Conservation (phyloP, 2,329 filamentous ascomycete species). For the Teratosphaeria zuluensis region DNA sequence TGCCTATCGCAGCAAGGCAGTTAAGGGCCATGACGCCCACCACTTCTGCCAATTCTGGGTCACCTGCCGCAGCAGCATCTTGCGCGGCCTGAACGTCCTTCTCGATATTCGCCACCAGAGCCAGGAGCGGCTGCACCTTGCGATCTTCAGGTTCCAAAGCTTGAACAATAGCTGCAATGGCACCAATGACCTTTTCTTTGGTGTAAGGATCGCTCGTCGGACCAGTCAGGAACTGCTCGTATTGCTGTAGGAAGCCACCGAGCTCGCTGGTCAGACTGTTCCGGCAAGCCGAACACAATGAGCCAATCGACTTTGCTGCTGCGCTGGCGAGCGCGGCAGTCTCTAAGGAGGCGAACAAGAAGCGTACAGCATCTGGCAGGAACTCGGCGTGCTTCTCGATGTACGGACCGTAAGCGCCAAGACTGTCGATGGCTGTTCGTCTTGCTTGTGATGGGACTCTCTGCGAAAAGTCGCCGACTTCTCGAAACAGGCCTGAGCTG, state of each 20-base stretch:
- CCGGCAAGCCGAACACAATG: constrained; percentile 67
- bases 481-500: constrained; percentile 48
- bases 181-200: constrained; percentile 64
- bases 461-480: constrained; percentile 34
- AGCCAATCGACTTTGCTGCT: constrained; percentile 64
- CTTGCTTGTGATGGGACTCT: constrained; percentile 53
- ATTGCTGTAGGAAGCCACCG: constrained; percentile 60
- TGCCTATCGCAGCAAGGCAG: constrained; percentile 61
- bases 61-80: constrained; percentile 22
- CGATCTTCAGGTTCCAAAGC: constrained; percentile 51
- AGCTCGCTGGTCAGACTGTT: constrained; percentile 58
- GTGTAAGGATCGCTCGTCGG: constrained; percentile 56
- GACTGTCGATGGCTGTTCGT: constrained; percentile 58
- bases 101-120: constrained; percentile 53
- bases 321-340: constrained; percentile 50
- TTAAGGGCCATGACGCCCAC: constrained; percentile 48
- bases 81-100: constrained; percentile 45
- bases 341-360: constrained; percentile 62
- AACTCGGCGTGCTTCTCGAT: constrained; percentile 61
- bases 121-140: constrained; percentile 46
- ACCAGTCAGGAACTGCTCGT: constrained; percentile 51
- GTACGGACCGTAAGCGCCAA: constrained; percentile 66
- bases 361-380: constrained; percentile 60
- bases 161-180: constrained; percentile 66
- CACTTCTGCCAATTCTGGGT: constrained; percentile 33